Percentiles rank a stretch among this genome's conserved stretches.
phyloP scores from a whole-genome alignment of 2,329 filamentous ascomycete genomes.

The Fusarium drepaniforme region DNA sequence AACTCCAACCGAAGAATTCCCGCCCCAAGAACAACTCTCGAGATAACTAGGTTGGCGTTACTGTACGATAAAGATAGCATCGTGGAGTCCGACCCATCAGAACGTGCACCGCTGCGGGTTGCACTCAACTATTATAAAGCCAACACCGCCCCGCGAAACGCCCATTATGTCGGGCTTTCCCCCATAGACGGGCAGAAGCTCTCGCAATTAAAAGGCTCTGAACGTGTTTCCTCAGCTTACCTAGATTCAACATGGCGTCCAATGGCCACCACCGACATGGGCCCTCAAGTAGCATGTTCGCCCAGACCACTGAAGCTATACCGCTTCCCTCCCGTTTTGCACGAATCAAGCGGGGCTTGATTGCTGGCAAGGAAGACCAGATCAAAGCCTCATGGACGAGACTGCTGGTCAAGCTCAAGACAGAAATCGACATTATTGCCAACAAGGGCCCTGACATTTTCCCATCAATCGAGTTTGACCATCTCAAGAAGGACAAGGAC shows the following conservation, averaged over 20 bases:
- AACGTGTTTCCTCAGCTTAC: background rate
- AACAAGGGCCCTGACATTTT: slow-evolving; percentile 50
- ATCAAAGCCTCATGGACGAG: slow-evolving; percentile 55
- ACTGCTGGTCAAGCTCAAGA: slow-evolving; percentile 51
- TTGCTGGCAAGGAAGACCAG: slow-evolving; percentile 52
- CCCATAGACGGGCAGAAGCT: slow-evolving; percentile 8
- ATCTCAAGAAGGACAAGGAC: slow-evolving; percentile 48
- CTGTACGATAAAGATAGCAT: slow-evolving; percentile 14
- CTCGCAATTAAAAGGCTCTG: background rate
- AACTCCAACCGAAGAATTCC: slow-evolving; percentile 41
- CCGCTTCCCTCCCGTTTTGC: slow-evolving; percentile 56
- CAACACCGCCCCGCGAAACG: slow-evolving; percentile 9
- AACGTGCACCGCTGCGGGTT: slow-evolving; percentile 11
- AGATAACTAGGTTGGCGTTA: background rate
- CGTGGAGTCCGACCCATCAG: slow-evolving; percentile 8
- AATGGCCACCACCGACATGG: slow-evolving; percentile 36
- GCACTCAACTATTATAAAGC: slow-evolving; percentile 15
- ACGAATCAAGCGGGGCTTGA: slow-evolving; percentile 54
- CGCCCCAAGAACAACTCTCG: slow-evolving; percentile 21
- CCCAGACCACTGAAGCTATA: slow-evolving; percentile 43
- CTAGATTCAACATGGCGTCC: slow-evolving; percentile 28
- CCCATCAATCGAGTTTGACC: slow-evolving; percentile 56
- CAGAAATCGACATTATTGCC: slow-evolving; percentile 53
- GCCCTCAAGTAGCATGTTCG: slow-evolving; percentile 44
- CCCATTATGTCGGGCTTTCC: slow-evolving; percentile 8